phyloP scores from a whole-genome alignment of 495 filamentous ascomycete species.

The Daldinia bambusicola region DNA sequence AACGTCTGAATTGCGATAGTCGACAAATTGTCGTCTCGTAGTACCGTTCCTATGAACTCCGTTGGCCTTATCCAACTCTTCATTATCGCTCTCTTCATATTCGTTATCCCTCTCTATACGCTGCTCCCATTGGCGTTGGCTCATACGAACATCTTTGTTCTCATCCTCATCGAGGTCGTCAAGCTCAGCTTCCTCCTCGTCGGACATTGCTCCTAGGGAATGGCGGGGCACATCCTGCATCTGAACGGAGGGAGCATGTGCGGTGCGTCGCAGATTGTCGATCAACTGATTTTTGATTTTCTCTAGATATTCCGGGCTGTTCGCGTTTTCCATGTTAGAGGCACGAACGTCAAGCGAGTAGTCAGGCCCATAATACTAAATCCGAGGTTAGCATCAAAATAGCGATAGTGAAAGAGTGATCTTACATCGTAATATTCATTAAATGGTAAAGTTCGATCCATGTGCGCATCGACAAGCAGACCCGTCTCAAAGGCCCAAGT shows the following conservation, averaged over 20 bases:
- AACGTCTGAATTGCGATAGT: slow-evolving; percentile 76
- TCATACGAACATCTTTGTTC: slow-evolving; percentile 84
- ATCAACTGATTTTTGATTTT: slow-evolving; percentile 94
- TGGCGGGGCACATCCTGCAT: slow-evolving; percentile 93
- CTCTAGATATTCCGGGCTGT: slow-evolving; percentile 91
- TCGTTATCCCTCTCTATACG: slow-evolving; percentile 78
- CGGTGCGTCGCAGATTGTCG: slow-evolving; percentile 90
- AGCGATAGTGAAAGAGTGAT: slow-evolving; percentile 9
- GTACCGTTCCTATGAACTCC: slow-evolving; percentile 73
- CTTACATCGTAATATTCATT: slow-evolving; percentile 98
- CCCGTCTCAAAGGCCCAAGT: slow-evolving; percentile 99
- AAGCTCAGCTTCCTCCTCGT: slow-evolving; percentile 87
- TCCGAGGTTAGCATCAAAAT: slow-evolving; percentile 45
- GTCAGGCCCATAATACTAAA: slow-evolving; percentile 93
- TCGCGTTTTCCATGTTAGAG: slow-evolving; percentile 99
- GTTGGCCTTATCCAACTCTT: slow-evolving; percentile 79
- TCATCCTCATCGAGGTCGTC: slow-evolving; percentile 92
- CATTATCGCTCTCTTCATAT: slow-evolving; percentile 87
- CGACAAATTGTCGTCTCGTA: slow-evolving; percentile 72
- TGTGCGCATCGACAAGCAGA: slow-evolving; percentile 80
- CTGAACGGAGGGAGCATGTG: slow-evolving; percentile 90
- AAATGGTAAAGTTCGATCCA: slow-evolving; percentile 86
- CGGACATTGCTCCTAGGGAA: slow-evolving; percentile 71
- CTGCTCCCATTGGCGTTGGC: slow-evolving; percentile 85
- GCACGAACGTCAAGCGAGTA: slow-evolving; percentile 94